Evolutionary conservation across 2,329 filamentous ascomycete species (phyloP), one percentile per base, ranked within the genome.

Genomic region (Cryphonectria parasitica): DNA sequence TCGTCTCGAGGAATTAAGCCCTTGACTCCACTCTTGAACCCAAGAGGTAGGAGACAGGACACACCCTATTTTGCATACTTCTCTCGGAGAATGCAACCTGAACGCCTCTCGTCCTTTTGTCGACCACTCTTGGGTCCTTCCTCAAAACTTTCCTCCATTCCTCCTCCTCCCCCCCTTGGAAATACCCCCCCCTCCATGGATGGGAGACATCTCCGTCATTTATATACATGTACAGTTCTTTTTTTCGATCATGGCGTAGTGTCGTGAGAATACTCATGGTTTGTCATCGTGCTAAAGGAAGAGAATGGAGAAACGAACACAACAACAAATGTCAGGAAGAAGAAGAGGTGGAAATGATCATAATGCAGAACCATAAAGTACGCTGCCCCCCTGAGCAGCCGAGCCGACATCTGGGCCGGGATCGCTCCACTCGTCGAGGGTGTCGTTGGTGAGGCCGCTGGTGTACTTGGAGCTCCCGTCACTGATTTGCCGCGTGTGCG

Each of bases 371-470:
- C 69, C 69, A 66, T 68, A 65, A 61, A 22, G 56, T 41, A 71
- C 39, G 61, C 69, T 69, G 52, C 66, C 34, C 22, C 34, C 34
- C n/a, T 58, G 45, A 54, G n/a, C 68, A 58, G 76, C 80, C 0
- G 83, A 81, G 0, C 86, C 86, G 0, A 88, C 80, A 72, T 88
- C 86, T 2, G 86, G 86, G 0, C 86, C 86, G 0, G 86, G 86
- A 68, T 87, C 86, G 68, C 84, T 85, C 85, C 82, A 88, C 39
- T 82, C 83, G 25, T 66, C 69, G 52, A 69, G 54, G 43, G 66
- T 68, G 64, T 78, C 79, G 74, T 83, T 74, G 76, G 81, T 86
- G 11, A 84, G 77, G 58, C 85, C 85, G 74, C 85, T 88, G 36
- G 83, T 84, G 76, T 88, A 88, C 69, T 82, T 84, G 62, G 82